These are phyloP conservation scores for Phytophthora sp. DNA, from an alignment of 352 stramenopile genomes.

Conservation along the genomic window DNA sequence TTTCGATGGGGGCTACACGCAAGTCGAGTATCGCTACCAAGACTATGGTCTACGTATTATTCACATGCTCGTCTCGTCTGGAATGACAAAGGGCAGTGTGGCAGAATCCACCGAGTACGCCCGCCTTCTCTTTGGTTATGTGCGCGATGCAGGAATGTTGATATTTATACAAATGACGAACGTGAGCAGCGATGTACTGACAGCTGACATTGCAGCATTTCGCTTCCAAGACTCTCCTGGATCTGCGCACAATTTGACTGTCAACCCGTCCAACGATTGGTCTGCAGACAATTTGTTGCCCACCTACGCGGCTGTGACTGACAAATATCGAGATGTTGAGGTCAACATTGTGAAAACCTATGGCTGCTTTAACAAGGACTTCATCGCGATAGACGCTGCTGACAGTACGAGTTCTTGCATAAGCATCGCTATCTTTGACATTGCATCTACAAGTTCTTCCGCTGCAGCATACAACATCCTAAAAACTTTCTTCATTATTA, in stretches of 20 bases:
- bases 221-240: slow-evolving; percentile 61
- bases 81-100: slow-evolving; percentile 33
- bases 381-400: slow-evolving; percentile 58
- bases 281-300: slow-evolving; percentile 36
- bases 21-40: slow-evolving; percentile 86
- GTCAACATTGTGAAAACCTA: slow-evolving; percentile 82
- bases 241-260: slow-evolving; percentile 51
- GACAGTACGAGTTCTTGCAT: slow-evolving; percentile 62
- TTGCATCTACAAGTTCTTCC: slow-evolving; percentile 52
- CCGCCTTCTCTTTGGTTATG: slow-evolving; percentile 67
- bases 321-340: slow-evolving; percentile 56
- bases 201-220: slow-evolving; percentile 38
- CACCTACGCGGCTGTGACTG: slow-evolving; percentile 46
- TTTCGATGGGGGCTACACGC: slow-evolving; percentile 82
- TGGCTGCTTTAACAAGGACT: slow-evolving; percentile 73
- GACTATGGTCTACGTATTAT: slow-evolving; percentile 83
- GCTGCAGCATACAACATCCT: slow-evolving; percentile 83
- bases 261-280: slow-evolving; percentile 71
- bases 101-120: slow-evolving; percentile 53
- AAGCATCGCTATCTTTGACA: slow-evolving; percentile 88
- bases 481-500: slow-evolving; percentile 89
- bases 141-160: slow-evolving; percentile 62
- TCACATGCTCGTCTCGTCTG: slow-evolving; percentile 69
- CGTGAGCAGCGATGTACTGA: slow-evolving; percentile 42
- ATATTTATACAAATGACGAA: slow-evolving; percentile 69